Evolutionary conservation across 192 early-diverging fungal genomes (phyloP).

Genomic region (Linnemannia elongata): DNA sequence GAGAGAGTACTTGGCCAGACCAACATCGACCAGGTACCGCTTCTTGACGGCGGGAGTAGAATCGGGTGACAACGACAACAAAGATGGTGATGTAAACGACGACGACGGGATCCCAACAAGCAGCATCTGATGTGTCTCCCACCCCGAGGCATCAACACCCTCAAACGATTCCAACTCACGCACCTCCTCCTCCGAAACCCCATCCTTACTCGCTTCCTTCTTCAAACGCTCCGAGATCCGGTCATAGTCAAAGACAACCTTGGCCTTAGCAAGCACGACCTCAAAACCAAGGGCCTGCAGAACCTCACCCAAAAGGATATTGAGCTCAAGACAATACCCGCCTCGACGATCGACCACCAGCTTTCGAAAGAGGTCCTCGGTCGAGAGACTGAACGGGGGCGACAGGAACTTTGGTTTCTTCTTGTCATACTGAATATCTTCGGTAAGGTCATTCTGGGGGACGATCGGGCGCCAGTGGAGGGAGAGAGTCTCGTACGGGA

Average conservation of each 20-base stretch:
- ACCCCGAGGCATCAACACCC: neutral
- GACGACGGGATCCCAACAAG: neutral
- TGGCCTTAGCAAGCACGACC: neutral
- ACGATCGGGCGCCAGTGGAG: conserved; percentile 14
- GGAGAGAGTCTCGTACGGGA: conserved; percentile 20
- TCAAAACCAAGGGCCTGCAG: conserved; percentile 12
- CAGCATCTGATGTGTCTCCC: conserved; percentile 10
- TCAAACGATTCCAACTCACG: neutral
- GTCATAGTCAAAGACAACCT: conserved; percentile 12
- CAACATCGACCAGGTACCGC: neutral
- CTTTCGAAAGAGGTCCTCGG: neutral
- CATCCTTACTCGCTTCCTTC: neutral
- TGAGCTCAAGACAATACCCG: conserved; percentile 15
- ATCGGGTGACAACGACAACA: too few species aligned
- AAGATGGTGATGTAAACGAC: neutral
- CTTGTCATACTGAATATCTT: neutral
- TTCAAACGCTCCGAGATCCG: neutral
- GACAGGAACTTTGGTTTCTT: neutral
- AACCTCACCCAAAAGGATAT: neutral
- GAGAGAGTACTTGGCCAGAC: conserved; percentile 11
- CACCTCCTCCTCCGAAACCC: neutral
- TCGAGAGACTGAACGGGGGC: conserved; percentile 1
- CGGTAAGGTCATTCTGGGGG: neutral
- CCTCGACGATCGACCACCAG: neutral
- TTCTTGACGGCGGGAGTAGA: neutral